Evolutionary conservation across 2,329 filamentous ascomycete genomes (phyloP).

Genomic region (Arthrinium puccinioides): DNA sequence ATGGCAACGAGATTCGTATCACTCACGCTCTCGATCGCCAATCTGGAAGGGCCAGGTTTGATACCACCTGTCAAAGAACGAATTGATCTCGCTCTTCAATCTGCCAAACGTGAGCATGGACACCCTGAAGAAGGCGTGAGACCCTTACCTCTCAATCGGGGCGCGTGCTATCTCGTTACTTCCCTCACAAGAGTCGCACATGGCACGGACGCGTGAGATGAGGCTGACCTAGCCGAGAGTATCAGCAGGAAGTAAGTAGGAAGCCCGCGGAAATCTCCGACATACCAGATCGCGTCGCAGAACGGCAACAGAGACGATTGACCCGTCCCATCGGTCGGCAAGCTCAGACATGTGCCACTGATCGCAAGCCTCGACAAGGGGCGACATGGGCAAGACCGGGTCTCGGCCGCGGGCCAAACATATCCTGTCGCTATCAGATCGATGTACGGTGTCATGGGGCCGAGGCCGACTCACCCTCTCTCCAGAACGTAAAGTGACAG

Average conservation of each 20-base stretch:
- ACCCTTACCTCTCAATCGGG: slow-evolving; percentile 45
- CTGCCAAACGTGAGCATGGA: too few relatives aligned
- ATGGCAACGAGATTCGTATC: not conserved
- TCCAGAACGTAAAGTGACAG: slow-evolving; percentile 67
- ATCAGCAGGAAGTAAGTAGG: slow-evolving; percentile 1
- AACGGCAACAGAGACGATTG: slow-evolving; percentile 65
- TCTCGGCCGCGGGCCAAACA: slow-evolving; percentile 62
- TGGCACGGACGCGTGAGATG: slow-evolving; percentile 47
- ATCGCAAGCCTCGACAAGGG: slow-evolving; percentile 60
- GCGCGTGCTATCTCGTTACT: slow-evolving; percentile 29
- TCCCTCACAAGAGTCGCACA: slow-evolving; percentile 51
- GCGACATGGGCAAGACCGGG: slow-evolving; percentile 61
- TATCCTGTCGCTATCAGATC: slow-evolving; percentile 35
- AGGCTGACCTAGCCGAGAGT: slow-evolving; percentile 36
- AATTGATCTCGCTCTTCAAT: slow-evolving; percentile 23
- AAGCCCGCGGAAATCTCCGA: not conserved
- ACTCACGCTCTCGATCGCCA: slow-evolving; percentile 36
- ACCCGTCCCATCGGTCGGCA: slow-evolving; percentile 60
- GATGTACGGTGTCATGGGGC: not conserved
- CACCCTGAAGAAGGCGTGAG: too few relatives aligned
- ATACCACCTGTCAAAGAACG: slow-evolving; percentile 26
- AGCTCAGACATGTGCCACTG: slow-evolving; percentile 59
- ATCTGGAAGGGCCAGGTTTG: slow-evolving; percentile 43
- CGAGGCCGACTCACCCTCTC: slow-evolving; percentile 41
- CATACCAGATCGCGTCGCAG: slow-evolving; percentile 57